Conservation (phyloP, 192 early-diverging fungal species). For the Coemansia furcata region DNA sequence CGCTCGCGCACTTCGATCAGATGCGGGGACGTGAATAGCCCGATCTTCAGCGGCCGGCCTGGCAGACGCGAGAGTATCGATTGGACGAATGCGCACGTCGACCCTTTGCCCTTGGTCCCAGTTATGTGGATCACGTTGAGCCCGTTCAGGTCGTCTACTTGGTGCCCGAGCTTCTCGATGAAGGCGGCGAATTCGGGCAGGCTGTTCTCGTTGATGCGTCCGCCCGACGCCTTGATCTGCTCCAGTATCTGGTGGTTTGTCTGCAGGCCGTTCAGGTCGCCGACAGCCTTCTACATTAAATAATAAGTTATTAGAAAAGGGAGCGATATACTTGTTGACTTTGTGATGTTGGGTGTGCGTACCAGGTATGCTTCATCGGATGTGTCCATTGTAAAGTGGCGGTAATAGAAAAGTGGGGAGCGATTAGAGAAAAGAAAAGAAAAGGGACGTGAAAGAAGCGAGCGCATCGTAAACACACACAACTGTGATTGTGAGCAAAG, state of each 20-base stretch:
- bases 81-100: slow-evolving; percentile 77
- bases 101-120: slow-evolving; percentile 88
- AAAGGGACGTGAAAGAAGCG: not conserved
- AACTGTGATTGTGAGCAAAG: not conserved
- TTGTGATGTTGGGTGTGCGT: too few relatives aligned
- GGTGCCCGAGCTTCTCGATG: slow-evolving; percentile 25
- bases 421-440: not conserved
- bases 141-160: slow-evolving; percentile 65
- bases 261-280: slow-evolving; percentile 79
- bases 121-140: slow-evolving; percentile 79
- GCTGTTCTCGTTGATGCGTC: slow-evolving; percentile 26
- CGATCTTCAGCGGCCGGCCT: slow-evolving; percentile 48
- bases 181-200: slow-evolving; percentile 38
- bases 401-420: not conserved
- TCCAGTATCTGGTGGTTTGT: slow-evolving; percentile 77
- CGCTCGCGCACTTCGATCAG: slow-evolving; percentile 89
- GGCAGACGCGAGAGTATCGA: slow-evolving; percentile 64
- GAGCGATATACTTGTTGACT: too few relatives aligned
- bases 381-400: not conserved
- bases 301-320: not conserved
- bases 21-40: slow-evolving; percentile 93
- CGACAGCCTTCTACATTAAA: slow-evolving; percentile 65
- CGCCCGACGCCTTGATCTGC: slow-evolving; percentile 59
- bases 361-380: not conserved
- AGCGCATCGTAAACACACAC: not conserved